These are phyloP conservation scores for Pyrus communis DNA, from an alignment of 306 rosid species.

Conservation along the genomic window DNA sequence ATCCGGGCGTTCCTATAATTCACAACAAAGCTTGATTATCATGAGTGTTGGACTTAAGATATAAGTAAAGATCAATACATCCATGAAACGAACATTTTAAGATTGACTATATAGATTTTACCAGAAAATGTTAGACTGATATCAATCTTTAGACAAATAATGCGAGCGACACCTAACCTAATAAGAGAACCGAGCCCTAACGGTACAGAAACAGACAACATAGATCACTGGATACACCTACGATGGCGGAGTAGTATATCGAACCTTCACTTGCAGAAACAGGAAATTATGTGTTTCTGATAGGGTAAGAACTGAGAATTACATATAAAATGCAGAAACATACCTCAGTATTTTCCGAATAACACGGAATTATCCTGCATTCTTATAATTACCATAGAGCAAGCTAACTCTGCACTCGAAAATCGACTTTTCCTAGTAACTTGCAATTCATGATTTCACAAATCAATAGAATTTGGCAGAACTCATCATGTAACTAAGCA, in stretches of 20 bases:
- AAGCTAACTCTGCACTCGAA: not conserved
- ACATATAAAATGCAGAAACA: not conserved
- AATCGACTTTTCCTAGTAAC: not conserved
- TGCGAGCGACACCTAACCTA: not conserved
- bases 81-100: not conserved
- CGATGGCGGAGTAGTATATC: too few relatives aligned
- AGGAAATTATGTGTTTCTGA: too few relatives aligned
- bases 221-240: not conserved
- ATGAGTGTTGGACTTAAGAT: not conserved
- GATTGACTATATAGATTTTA: not conserved
- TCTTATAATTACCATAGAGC: not conserved
- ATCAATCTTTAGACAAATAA: too few relatives aligned
- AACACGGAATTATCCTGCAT: too few relatives aligned
- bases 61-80: not conserved
- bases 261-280: too few relatives aligned
- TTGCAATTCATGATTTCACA: not conserved
- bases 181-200: not conserved
- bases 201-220: not conserved
- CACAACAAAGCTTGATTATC: slow-evolving; percentile 6
- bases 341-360: not conserved
- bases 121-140: too few relatives aligned
- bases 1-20: slow-evolving; percentile 74
- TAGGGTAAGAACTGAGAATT: not conserved
- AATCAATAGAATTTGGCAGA: not conserved
- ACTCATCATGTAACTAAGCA: not conserved